Evolutionary conservation across 495 filamentous ascomycete species (phyloP), one percentile per base, ranked within the genome.

Genomic region (Thozetella sp.): DNA sequence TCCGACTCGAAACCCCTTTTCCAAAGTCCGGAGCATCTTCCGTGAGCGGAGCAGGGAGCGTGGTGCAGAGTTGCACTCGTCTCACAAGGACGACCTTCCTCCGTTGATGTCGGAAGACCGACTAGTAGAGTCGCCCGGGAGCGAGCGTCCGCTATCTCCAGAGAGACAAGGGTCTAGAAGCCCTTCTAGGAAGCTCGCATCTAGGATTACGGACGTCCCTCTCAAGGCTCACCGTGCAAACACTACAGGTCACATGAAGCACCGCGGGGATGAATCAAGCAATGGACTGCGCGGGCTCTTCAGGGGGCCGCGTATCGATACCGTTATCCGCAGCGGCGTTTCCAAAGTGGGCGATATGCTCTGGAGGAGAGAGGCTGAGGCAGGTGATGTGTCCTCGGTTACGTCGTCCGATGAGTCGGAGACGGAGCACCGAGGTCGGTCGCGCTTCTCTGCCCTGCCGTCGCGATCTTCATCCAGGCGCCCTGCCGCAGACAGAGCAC

Each of bases 341-440:
- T 80, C 77, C 50, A 82, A 80, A 59, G 70, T 82, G 22, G 73
- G 78, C 25, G 79, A 82, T 57, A 67, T 82, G 46, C 60, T 82
- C 53, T 80, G 78, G 76, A 72, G 75, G 52, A 80, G 69, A 52
- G 77, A 82, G 15, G 65, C 60, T 2, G 63, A 53, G 12, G 52
- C 54, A 22, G 56, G 20, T 0, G 68, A 72, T 9, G 67, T 63
- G 3, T 72, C 60, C 2, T 73, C 71, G 23, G 62, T 57, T 25
- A 70, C 74, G 11, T 72, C 75, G 2, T 74, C 72, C 9, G 70
- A 74, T 15, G 77, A 79, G 1, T 80, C 78, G 2, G 79, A 78
- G 13, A 53, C 53, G 3, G 76, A 78, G 46, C 34, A 63, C 22
- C 67, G 76, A 55, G 74, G 76, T 20, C 64, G 76, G 51, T 54